Evolutionary conservation across 2,329 filamentous ascomycete species (phyloP).

Genomic region (Fusarium robinianum): DNA sequence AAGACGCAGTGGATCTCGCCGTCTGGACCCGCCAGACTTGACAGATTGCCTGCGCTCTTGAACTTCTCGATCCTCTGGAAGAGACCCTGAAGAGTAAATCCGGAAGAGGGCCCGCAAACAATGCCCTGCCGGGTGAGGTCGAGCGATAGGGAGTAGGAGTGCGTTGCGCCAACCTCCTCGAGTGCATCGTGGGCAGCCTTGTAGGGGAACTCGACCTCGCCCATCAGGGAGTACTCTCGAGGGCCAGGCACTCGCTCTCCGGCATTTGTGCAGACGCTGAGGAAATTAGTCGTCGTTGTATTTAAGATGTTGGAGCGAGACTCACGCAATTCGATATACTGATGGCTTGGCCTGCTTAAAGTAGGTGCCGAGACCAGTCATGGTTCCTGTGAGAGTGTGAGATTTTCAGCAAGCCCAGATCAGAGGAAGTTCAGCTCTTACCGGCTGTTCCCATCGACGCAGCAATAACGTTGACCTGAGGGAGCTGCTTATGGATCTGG

Average conservation of each 20-base stretch:
- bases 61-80: constrained; percentile 53
- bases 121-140: constrained; percentile 61
- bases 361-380: constrained; percentile 56
- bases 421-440: background rate
- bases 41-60: constrained; percentile 51
- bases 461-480: constrained; percentile 59
- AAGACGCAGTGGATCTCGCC: constrained; percentile 60
- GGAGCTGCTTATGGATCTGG: constrained; percentile 60
- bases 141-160: constrained; percentile 59
- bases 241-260: constrained; percentile 64
- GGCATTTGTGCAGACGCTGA: constrained; percentile 59
- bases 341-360: constrained; percentile 57
- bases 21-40: constrained; percentile 50
- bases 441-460: constrained; percentile 58
- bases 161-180: constrained; percentile 58
- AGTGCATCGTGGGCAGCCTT: constrained; percentile 56
- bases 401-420: background rate
- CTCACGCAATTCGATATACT: constrained; percentile 45
- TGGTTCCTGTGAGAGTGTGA: constrained; percentile 38
- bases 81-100: constrained; percentile 58
- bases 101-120: constrained; percentile 65
- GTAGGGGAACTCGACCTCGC: constrained; percentile 62
- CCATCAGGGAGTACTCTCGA: constrained; percentile 54
- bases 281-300: constrained; percentile 7
- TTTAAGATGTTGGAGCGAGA: background rate